Base-by-base conservation (phyloP, 208 protist species). In the Trypanosoma brucei region DNA sequence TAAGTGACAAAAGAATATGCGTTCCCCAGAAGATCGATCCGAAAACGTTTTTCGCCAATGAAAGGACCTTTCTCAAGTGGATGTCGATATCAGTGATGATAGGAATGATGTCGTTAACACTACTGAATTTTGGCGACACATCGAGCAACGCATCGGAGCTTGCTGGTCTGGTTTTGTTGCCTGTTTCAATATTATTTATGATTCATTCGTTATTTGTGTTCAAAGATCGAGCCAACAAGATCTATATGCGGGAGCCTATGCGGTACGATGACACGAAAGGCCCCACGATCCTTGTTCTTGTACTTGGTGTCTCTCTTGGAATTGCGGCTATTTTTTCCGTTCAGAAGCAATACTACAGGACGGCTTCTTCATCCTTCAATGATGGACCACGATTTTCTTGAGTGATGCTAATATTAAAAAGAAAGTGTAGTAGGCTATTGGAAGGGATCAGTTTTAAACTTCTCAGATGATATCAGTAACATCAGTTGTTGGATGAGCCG, bases 41-140 rank as follows among this genome's bases (percentile, higher is more conserved):
- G 36, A 96, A 96, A 72, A 94, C 88, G 1, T 96, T 94, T 64
- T 92, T 96, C 60, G 91, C 91, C 5, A 96, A 96, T 65, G 91
- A 96, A 79, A 78, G 91, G 57, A 96, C 91, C 3, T 96, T 96
- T 65, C 69, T 96, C 55, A 94, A 94, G 67, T 96, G 91, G 91
- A 78, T 96, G 9, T 91, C 82, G 31, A 96, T 96, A 54, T 93
- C 86, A 22, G 85, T 91, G 3, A 87, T 95, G 84, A 70, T 95
- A 0, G 89, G 89, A 3, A 72, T 93, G 66, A 95, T 95, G 89
- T 88, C 84, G 1, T 70, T 95, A 51, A 93, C 86, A 0, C 66
- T 95, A 49, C 65, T 95, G 54, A 91, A 86, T 70, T 92, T 94
- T 72, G 81, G 88, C 38, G 81, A 92, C 63, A 73, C 79, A 3